phyloP scores from a whole-genome alignment of 108 stramenopile species.

The Nannochloropsis gaditana region DNA sequence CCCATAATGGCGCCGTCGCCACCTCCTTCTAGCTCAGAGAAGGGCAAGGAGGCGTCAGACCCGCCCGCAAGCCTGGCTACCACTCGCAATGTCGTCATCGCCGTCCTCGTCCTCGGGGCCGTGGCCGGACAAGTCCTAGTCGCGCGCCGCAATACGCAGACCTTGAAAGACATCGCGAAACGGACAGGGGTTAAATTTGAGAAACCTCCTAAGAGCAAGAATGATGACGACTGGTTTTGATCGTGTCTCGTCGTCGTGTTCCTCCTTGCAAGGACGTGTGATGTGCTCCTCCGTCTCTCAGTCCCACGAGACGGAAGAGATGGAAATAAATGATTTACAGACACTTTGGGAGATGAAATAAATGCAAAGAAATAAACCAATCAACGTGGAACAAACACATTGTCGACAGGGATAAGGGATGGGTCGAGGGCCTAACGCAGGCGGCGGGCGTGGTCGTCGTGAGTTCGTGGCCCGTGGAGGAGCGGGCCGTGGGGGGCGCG shows the following conservation, averaged over 20 bases:
- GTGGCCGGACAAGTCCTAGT: background rate
- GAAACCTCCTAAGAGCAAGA: conserved; percentile 14
- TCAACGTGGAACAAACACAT: background rate
- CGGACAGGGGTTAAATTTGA: background rate
- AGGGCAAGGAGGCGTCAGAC: background rate
- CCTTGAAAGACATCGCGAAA: background rate
- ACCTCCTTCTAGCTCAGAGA: background rate
- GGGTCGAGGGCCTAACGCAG: conserved; percentile 1
- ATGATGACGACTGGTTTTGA: conserved; percentile 7
- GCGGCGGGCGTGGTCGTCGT: background rate
- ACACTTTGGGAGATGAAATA: background rate
- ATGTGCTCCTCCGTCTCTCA: no score
- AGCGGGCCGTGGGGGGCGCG: background rate
- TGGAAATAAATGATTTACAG: no score
- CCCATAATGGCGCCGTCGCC: background rate
- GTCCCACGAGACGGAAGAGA: no score
- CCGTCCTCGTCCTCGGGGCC: background rate
- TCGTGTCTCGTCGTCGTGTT: no score
- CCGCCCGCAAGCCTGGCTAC: background rate
- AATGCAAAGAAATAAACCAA: background rate
- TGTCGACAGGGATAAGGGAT: background rate
- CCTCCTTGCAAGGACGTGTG: no score
- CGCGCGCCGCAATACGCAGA: background rate
- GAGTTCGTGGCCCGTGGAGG: background rate
- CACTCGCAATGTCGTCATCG: conserved; percentile 2